phyloP scores from a whole-genome alignment of 176 grass and related monocot genomes.

The Carex pumila region DNA sequence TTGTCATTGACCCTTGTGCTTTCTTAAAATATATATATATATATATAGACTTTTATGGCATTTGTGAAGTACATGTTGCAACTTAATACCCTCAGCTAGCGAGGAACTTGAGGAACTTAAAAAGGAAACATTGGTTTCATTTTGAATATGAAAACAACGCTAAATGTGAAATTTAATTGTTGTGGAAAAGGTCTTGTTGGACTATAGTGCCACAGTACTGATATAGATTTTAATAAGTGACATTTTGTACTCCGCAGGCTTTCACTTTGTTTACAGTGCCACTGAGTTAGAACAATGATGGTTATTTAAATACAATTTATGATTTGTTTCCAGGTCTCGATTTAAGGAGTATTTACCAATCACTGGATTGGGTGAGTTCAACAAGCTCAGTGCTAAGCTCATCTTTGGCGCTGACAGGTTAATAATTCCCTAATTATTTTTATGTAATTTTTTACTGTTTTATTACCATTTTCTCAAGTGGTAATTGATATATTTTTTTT shows the following conservation, averaged over 20 bases:
- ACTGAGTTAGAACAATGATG: background rate
- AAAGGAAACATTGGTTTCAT: background rate
- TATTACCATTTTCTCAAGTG: background rate
- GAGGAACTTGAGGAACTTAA: background rate
- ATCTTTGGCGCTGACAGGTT: conserved; percentile 94
- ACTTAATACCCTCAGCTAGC: background rate
- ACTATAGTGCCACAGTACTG: background rate
- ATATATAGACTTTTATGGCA: no score
- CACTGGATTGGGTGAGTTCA: conserved; percentile 89
- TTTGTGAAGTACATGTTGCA: background rate
- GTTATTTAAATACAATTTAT: conserved; percentile 4
- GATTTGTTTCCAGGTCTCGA: conserved; percentile 39
- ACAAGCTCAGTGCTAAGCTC: conserved; percentile 93
- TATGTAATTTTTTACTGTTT: background rate
- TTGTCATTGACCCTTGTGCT: background rate
- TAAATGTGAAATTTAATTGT: background rate
- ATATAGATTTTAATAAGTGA: background rate
- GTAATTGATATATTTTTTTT: background rate
- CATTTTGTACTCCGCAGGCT: background rate
- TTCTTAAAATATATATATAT: no score
- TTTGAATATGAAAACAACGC: background rate
- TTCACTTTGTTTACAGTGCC: background rate
- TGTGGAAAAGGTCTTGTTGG: background rate
- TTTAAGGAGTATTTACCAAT: conserved; percentile 93
- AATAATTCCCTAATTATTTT: conserved; percentile 9